Conservation (phyloP, 225 moss, liverwort and hornwort species). For the Climacium dendroides region DNA sequence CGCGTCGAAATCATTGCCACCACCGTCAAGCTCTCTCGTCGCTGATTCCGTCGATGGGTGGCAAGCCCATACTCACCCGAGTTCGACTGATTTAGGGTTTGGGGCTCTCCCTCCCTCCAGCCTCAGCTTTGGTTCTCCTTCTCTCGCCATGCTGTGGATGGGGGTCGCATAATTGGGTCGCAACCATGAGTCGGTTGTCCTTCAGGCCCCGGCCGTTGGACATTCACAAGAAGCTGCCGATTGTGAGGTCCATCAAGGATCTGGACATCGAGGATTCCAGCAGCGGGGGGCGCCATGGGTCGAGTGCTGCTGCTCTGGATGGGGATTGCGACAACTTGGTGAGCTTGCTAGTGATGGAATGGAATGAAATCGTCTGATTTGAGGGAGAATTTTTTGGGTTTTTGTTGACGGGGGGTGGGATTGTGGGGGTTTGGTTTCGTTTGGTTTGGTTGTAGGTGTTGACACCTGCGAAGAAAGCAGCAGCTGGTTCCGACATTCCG, state of each 20-base stretch:
- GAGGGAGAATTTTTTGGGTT: background rate
- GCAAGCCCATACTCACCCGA: background rate
- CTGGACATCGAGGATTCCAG: slow-evolving; percentile 94
- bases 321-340: slow-evolving; percentile 64
- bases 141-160: background rate
- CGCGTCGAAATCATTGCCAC: background rate
- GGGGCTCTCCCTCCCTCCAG: background rate
- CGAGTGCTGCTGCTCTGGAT: slow-evolving; percentile 50
- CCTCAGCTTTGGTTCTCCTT: background rate
- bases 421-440: background rate
- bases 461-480: slow-evolving; percentile 70
- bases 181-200: slow-evolving; percentile 99
- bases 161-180: background rate
- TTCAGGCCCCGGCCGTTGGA: slow-evolving; percentile 99
- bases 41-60: slow-evolving; percentile 17
- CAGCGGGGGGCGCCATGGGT: slow-evolving; percentile 50
- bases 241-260: slow-evolving; percentile 95
- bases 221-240: slow-evolving; percentile 99
- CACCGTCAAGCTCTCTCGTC: background rate
- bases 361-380: background rate
- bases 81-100: slow-evolving; percentile 17
- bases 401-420: background rate
- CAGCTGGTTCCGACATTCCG: slow-evolving; percentile 83
- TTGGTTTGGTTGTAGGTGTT: slow-evolving; percentile 31
- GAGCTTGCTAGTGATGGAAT: background rate